These are phyloP conservation scores for Sequoia sempervirens DNA, from an alignment of 75 land plant genomes.

Conservation along the genomic window DNA sequence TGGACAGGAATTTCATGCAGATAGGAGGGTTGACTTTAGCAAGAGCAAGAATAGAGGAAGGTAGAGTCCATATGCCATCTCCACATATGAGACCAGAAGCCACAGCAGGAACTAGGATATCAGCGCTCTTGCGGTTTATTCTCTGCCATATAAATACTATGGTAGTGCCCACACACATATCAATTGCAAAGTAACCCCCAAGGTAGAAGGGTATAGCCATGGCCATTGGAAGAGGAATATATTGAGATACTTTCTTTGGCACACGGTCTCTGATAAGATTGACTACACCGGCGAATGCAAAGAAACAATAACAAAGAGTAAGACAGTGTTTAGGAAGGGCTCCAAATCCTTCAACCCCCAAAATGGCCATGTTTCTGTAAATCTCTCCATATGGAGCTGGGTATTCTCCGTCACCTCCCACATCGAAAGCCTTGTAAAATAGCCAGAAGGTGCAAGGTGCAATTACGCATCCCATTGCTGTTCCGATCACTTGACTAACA, in stretches of 20 bases:
- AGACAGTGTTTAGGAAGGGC: conserved; percentile 52
- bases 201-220: conserved; percentile 71
- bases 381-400: conserved; percentile 42
- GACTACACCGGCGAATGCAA: conserved; percentile 24
- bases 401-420: conserved; percentile 34
- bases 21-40: conserved; percentile 46
- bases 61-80: conserved; percentile 57
- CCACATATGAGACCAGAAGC: conserved; percentile 64
- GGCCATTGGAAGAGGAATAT: conserved; percentile 53
- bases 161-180: conserved; percentile 58
- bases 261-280: conserved; percentile 22
- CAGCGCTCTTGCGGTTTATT: conserved; percentile 30
- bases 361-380: conserved; percentile 48
- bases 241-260: conserved; percentile 9
- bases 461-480: conserved; percentile 40
- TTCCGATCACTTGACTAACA: too few species aligned
- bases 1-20: conserved; percentile 52
- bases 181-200: conserved; percentile 58
- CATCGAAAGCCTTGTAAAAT: conserved; percentile 42
- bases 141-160: conserved; percentile 38
- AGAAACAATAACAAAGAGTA: conserved; percentile 35
- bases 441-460: conserved; percentile 54
- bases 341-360: conserved; percentile 49
- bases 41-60: conserved; percentile 47
- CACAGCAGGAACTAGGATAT: conserved; percentile 32